Evolutionary conservation across 2,329 filamentous ascomycete species (phyloP), one percentile per base, ranked within the genome.

Genomic region (Emmonsiellopsis sp.): DNA sequence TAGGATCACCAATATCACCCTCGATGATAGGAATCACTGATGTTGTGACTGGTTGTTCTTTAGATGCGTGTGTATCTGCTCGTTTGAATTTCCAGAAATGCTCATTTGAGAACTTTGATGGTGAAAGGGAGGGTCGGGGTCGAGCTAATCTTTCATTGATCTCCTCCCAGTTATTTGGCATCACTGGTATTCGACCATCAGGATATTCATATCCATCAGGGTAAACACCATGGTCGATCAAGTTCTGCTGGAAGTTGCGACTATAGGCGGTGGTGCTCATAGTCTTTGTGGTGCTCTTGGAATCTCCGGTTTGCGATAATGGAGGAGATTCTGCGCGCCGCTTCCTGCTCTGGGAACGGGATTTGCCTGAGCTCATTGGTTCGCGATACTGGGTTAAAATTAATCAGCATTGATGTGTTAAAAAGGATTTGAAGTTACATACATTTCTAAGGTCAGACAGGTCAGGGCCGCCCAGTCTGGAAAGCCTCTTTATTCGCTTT

Each of bases 81-180:
- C 57, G 30, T 45, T 53, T 47, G 49, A 74, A 73, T 7, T 59
- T 53, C 37, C 61, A 30, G 44, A 67, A 70, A 1, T 58, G 59
- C 9, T 54, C 51, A 11, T 68, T 57, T 0, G 66, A 60, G 57
- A 72, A 70, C 34, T 58, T 47, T 30, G 69, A 71, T 40, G 62
- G 64, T 30, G 67, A 73, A 55, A 73, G 67, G 16, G 70, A 72
- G 11, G 57, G 49, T 58, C 67, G 61, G 15, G 41, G 63, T 38
- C 54, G 54, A n/a, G 54, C 54, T 15, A 72, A 48, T 53, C 61
- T 63, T 47, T 60, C 50, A 30, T 57, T 58, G 13, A 69, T 54
- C n/a, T 70, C 63, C 7, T 62, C 52, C 62, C 60, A 64, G 52
- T 72, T 69, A n/a, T 54, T 51, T 54, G 65, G 68, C 54, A 61